A percentile compares a stretch with the other conserved stretches of the same genome.
Evolutionary conservation across 2,329 filamentous ascomycete species (phyloP).

Genomic region (Verticillium tricorpus): DNA sequence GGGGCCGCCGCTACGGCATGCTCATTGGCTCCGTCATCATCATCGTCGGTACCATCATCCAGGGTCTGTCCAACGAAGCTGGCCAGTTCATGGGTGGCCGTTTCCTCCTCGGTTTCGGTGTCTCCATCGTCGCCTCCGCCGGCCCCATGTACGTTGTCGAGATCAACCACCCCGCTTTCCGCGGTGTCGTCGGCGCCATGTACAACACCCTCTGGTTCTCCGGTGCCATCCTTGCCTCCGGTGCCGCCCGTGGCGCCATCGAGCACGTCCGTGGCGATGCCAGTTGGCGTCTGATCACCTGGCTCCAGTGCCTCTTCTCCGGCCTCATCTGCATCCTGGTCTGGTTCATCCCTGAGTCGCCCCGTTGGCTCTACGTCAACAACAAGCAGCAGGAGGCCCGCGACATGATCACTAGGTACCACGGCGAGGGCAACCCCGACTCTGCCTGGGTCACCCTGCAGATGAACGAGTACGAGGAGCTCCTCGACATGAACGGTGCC

Average conservation of each 20-base stretch:
- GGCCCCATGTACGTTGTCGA: constrained; percentile 62
- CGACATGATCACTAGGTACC: constrained; percentile 30
- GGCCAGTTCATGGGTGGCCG: constrained; percentile 52
- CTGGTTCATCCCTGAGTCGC: constrained; percentile 28
- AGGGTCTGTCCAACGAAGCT: constrained; percentile 28
- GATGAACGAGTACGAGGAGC: constrained; percentile 36
- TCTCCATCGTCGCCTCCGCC: constrained; percentile 53
- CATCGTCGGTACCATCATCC: constrained; percentile 28
- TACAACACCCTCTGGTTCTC: constrained; percentile 27
- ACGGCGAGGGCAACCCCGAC: constrained; percentile 36
- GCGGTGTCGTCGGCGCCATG: constrained; percentile 57
- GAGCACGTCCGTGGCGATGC: constrained; percentile 20
- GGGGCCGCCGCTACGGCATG: constrained; percentile 43
- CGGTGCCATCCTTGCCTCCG: constrained; percentile 40
- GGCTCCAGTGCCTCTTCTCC: constrained; percentile 33
- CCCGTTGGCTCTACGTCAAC: constrained; percentile 35
- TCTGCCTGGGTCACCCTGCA: constrained; percentile 28
- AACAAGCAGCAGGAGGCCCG: constrained; percentile 22
- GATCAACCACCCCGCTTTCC: constrained; percentile 57
- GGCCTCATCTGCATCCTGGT: constrained; percentile 24
- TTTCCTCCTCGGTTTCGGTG: constrained; percentile 53
- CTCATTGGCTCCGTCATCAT: constrained; percentile 37
- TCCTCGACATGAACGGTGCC: constrained; percentile 34
- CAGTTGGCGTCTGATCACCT: constrained; percentile 35
- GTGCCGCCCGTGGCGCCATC: constrained; percentile 37